Evolutionary conservation across 192 early-diverging fungal genomes (phyloP).

Genomic region (Umbelopsis sp.): DNA sequence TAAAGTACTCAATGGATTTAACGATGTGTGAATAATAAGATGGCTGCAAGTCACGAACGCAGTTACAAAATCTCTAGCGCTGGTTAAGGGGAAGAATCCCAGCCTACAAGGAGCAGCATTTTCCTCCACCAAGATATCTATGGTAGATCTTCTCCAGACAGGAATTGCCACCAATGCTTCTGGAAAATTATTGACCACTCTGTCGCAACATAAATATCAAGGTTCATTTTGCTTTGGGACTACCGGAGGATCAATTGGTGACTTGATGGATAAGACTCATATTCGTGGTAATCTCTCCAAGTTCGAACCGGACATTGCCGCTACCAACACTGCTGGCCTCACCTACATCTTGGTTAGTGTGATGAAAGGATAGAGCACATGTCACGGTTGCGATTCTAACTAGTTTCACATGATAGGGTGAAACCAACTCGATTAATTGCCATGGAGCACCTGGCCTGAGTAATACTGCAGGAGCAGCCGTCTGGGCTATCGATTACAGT

Average conservation of each 20-base stretch:
- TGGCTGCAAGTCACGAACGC: background rate
- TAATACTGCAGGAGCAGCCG: background rate
- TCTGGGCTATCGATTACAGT: constrained; percentile 5
- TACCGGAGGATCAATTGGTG: background rate
- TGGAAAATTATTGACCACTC: background rate
- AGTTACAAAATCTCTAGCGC: background rate
- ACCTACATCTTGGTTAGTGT: background rate
- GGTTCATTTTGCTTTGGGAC: background rate
- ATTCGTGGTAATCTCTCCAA: constrained; percentile 1
- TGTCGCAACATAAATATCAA: constrained; percentile 3
- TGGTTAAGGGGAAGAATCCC: background rate
- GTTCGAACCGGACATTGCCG: background rate
- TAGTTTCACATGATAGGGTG: background rate
- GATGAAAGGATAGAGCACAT: no score
- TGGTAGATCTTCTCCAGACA: background rate
- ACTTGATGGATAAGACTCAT: background rate
- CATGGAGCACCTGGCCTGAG: background rate
- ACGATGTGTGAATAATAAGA: no score
- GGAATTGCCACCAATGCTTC: background rate
- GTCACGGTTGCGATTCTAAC: no score
- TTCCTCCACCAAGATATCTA: background rate
- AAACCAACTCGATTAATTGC: constrained; percentile 2
- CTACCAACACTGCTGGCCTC: background rate
- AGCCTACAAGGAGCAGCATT: background rate
- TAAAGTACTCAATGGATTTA: background rate